Evolutionary conservation across 768 basidiomycete species (phyloP).

Genomic region (Coprinellus micaceus): DNA sequence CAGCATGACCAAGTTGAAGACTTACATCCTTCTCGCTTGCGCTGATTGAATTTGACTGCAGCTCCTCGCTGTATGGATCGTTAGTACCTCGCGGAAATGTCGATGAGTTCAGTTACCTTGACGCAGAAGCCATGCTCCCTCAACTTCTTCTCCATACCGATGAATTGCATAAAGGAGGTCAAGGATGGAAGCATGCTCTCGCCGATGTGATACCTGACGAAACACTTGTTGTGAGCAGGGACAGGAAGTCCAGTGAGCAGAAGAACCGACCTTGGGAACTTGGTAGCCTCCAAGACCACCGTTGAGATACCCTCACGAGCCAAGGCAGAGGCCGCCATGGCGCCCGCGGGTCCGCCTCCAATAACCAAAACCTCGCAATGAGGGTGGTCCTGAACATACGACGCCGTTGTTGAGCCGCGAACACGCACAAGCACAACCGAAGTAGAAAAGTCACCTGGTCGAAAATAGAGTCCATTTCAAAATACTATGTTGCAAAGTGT

Average conservation of each 20-base stretch:
- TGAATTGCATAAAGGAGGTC: conserved; percentile 31
- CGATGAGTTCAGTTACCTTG: conserved; percentile 22
- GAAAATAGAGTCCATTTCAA: neutral
- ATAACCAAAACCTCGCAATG: conserved; percentile 32
- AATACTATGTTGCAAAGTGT: neutral
- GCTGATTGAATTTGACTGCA: conserved; percentile 38
- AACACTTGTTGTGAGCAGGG: no score
- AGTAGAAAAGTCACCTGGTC: neutral
- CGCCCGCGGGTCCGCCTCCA: conserved; percentile 46
- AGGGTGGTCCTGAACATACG: conserved; percentile 3
- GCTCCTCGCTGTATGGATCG: conserved; percentile 29
- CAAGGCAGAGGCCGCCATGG: conserved; percentile 43
- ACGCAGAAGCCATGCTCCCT: conserved; percentile 27
- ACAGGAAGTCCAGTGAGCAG: no score
- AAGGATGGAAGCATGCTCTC: conserved; percentile 37
- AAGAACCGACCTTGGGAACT: conserved; percentile 35
- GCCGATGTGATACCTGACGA: conserved; percentile 35
- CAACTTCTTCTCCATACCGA: conserved; percentile 32
- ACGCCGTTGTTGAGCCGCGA: no score
- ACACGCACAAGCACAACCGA: neutral
- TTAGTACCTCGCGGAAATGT: neutral
- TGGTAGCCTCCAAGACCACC: conserved; percentile 37
- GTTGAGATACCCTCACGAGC: conserved; percentile 39
- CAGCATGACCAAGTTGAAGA: neutral
- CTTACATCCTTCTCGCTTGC: conserved; percentile 37